Evolutionary conservation across 1,284 basidiomycete species (phyloP), one percentile per base, ranked within the genome.

Genomic region (Ustilago shanxiensis): DNA sequence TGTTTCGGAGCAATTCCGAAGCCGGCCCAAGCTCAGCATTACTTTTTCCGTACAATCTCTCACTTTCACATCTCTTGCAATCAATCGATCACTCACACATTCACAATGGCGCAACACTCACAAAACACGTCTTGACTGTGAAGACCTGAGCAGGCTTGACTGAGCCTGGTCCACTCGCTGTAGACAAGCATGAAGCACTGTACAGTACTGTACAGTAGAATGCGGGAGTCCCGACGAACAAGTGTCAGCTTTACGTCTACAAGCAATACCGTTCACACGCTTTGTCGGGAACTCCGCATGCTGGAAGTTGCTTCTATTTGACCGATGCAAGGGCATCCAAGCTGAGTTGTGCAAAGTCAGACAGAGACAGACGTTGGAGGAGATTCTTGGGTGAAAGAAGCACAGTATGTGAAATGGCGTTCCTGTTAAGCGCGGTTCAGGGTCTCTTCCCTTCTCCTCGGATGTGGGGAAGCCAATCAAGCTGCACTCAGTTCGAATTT

Each of bases 1-100:
- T 39, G 37, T 9, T 51, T 51, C 49, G 49, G 49, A 29, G 10
- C 49, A 51, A 2, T 51, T 51, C 49, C 54, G 3, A 45, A 14
- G 26, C 45, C 57, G 20, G 24, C 26, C 7, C 45, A 59, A 33
- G 24, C 28, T 28, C 31, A 56, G 41, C 63, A 62, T 33, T 11
- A 7, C 31, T 33, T 33, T 33, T 33, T 33, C 31, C 31, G 31
- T 5, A 33, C 31, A 11, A 33, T 11, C 31, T 39, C 14, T 39
- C 37, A 16, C 37, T 39, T 16, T 18, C n/a, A n/a, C n/a, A n/a
- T n/a, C n/a, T n/a, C n/a, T n/a, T n/a, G n/a, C n/a, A n/a, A n/a
- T n/a, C n/a, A n/a, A n/a, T n/a, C n/a, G n/a, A n/a, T n/a, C n/a
- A n/a, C n/a, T n/a, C n/a, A n/a, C n/a, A n/a, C n/a, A n/a, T n/a